Conservation (phyloP, 2,329 filamentous ascomycete genomes). For the Fusarium sp. region DNA sequence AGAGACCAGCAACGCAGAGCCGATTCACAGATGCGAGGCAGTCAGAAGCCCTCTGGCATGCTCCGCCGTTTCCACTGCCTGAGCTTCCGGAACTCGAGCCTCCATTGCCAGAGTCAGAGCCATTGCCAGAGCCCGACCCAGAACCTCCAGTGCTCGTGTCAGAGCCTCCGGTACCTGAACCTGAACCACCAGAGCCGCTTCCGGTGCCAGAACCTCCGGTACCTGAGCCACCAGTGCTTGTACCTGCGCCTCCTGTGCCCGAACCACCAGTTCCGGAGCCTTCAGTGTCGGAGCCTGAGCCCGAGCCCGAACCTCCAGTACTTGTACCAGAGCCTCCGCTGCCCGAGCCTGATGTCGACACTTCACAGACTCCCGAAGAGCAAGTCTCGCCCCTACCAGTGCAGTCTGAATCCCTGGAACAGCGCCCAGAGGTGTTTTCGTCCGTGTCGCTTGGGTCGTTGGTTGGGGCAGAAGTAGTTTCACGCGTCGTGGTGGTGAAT, state of each 20-base stretch:
- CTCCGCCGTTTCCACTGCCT: not conserved
- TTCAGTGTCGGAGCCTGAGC: too few relatives aligned
- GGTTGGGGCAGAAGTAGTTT: not conserved
- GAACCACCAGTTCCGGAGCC: too few relatives aligned
- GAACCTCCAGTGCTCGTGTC: not conserved
- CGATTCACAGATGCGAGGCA: constrained; percentile 12
- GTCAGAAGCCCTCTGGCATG: constrained; percentile 7
- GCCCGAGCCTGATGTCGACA: not conserved
- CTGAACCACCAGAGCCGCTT: too few relatives aligned
- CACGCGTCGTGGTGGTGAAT: constrained; percentile 10
- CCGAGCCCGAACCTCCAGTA: too few relatives aligned
- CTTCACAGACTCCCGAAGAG: not conserved
- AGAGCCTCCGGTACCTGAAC: too few relatives aligned
- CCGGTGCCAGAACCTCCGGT: too few relatives aligned
- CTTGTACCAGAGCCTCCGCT: too few relatives aligned
- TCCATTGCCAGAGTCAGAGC: not conserved
- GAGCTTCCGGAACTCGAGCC: too few relatives aligned
- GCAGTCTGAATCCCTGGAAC: constrained; percentile 5
- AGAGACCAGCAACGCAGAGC: constrained; percentile 28
- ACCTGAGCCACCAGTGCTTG: too few relatives aligned
- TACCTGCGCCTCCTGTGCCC: too few relatives aligned
- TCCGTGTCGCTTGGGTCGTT: not conserved
- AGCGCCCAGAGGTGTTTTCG: not conserved
- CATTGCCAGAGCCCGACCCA: not conserved
- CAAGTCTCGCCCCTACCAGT: constrained; percentile 13